These are phyloP conservation scores for Metarhizium rileyi DNA, from an alignment of 2,329 filamentous ascomycete genomes.

Conservation along the genomic window DNA sequence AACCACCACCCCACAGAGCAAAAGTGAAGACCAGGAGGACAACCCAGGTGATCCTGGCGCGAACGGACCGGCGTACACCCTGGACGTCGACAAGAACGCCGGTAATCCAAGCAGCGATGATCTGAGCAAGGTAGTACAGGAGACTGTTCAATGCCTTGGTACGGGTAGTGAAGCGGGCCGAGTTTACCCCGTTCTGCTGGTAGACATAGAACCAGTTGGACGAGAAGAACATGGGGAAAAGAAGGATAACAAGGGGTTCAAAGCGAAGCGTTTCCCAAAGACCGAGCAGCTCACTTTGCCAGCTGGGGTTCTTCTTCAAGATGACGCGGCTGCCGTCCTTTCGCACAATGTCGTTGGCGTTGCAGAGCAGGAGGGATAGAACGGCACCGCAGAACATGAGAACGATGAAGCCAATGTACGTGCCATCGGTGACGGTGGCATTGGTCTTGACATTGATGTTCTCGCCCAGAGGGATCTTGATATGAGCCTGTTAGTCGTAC, in stretches of 20 bases:
- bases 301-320: conserved; percentile 83
- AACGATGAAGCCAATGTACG: conserved; percentile 83
- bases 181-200: conserved; percentile 49
- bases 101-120: conserved; percentile 40
- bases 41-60: conserved; percentile 54
- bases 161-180: conserved; percentile 42
- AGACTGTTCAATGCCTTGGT: conserved; percentile 45
- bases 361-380: conserved; percentile 59
- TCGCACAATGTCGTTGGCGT: conserved; percentile 64
- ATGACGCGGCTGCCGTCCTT: conserved; percentile 72
- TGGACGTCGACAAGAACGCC: conserved; percentile 51
- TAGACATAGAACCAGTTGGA: conserved; percentile 49
- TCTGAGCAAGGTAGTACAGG: conserved; percentile 47
- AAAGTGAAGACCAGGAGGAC: conserved; percentile 62
- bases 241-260: conserved; percentile 62
- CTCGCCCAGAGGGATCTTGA: conserved; percentile 53
- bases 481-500: not conserved
- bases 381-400: conserved; percentile 65
- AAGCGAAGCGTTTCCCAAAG: conserved; percentile 61
- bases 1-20: conserved; percentile 74
- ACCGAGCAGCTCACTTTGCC: conserved; percentile 68
- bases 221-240: conserved; percentile 45
- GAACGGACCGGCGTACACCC: conserved; percentile 64
- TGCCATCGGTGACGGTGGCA: conserved; percentile 57
- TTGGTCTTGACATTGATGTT: conserved; percentile 47